Conservation (phyloP, 2,329 filamentous ascomycete genomes). For the Sporothrix brunneoviolacea region DNA sequence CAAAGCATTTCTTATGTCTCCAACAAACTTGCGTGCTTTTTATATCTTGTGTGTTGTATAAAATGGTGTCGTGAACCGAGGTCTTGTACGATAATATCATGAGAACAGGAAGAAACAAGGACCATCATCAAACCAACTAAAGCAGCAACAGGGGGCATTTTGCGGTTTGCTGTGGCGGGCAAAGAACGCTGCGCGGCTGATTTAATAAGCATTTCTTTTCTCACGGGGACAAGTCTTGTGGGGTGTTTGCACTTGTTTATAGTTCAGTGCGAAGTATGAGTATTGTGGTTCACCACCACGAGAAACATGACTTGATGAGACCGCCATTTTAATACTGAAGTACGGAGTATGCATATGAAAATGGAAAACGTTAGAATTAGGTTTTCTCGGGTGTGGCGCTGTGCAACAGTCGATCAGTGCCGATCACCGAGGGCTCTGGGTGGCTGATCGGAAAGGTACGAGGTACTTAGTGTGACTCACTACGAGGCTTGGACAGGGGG, state of each 20-base stretch:
- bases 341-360: too few relatives aligned
- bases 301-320: too few relatives aligned
- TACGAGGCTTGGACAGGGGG: neutral
- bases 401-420: neutral
- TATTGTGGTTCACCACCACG: too few relatives aligned
- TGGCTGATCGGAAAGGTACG: neutral
- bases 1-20: neutral
- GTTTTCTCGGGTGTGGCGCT: neutral
- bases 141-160: neutral
- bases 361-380: neutral
- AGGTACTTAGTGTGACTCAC: neutral
- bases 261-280: too few relatives aligned
- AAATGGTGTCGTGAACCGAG: too few relatives aligned
- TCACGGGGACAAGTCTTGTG: too few relatives aligned
- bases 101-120: conserved; percentile 3
- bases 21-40: too few relatives aligned
- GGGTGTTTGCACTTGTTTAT: too few relatives aligned
- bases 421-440: neutral
- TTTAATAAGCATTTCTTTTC: too few relatives aligned
- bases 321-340: too few relatives aligned
- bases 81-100: conserved; percentile 1
- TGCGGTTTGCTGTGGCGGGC: neutral
- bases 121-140: neutral
- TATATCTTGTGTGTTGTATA: neutral
- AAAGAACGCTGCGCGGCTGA: neutral